phyloP scores from a whole-genome alignment of 192 early-diverging fungal species.

The Coemansia umbellata region DNA sequence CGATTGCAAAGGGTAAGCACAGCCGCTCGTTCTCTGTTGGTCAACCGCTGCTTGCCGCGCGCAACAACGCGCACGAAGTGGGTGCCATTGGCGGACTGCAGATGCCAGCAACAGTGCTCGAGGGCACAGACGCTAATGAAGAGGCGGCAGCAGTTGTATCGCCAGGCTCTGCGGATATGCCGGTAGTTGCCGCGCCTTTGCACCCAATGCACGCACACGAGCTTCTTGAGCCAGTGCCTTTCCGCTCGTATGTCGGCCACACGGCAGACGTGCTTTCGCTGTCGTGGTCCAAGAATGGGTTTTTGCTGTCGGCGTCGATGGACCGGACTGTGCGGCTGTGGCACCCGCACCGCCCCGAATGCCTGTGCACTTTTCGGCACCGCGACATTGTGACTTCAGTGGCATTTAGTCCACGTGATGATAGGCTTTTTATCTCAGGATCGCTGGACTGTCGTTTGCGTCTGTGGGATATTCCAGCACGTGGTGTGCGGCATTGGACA shows the following conservation, averaged over 20 bases:
- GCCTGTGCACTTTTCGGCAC: slow-evolving; percentile 77
- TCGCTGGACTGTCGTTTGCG: slow-evolving; percentile 76
- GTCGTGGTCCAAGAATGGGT: slow-evolving; percentile 73
- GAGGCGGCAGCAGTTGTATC: not conserved
- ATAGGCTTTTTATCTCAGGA: slow-evolving; percentile 75
- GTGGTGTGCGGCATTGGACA: slow-evolving; percentile 74
- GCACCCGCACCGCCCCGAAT: slow-evolving; percentile 69
- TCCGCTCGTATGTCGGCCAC: slow-evolving; percentile 74
- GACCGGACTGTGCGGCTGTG: slow-evolving; percentile 84
- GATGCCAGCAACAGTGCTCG: not conserved
- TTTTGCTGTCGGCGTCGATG: slow-evolving; percentile 74
- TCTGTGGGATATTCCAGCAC: slow-evolving; percentile 79
- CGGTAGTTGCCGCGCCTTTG: slow-evolving; percentile 3
- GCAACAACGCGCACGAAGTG: not conserved
- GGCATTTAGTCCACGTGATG: slow-evolving; percentile 79
- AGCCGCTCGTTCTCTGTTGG: slow-evolving; percentile 28
- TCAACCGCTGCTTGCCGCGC: not conserved
- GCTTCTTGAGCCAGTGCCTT: slow-evolving; percentile 64
- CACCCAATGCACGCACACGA: slow-evolving; percentile 50
- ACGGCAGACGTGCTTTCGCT: slow-evolving; percentile 65
- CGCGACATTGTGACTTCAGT: slow-evolving; percentile 74
- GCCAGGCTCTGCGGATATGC: not conserved
- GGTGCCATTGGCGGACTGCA: not conserved
- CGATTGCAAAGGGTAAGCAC: slow-evolving; percentile 15
- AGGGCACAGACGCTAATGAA: not conserved